Base-by-base conservation (phyloP, 2,329 filamentous ascomycete genomes). In the Chaetomiaceae sp. region DNA sequence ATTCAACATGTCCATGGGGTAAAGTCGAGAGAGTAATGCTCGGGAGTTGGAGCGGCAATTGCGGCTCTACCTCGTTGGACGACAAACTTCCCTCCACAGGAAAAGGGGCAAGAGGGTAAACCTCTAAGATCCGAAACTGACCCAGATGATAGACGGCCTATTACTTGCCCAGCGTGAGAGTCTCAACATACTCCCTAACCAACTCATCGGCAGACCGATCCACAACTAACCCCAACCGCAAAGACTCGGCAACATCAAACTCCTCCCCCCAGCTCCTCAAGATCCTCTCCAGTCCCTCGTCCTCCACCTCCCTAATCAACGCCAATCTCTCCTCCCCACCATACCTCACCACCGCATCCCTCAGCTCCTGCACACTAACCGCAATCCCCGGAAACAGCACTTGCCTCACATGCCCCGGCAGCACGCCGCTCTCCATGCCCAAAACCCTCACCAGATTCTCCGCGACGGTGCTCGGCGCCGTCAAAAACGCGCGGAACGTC, bases 191-290 rank as follows among this genome's bases (percentile, higher is more conserved):
- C 62, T 82, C 76, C 62, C 69, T 71, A 10, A 83, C 79, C 5
- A 80, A 67, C 41, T 74, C 68, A 58, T 82, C 78, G 50, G 75
- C 78, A 8, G 70, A 73, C 49, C 70, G 64, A 59, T 82, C 79
- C 39, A 69, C 66, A 44, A 72, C 67, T 53, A 81, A 70, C 0
- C 79, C 80, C 44, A 83, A 59, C 42, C 63, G 68, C 48, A 78
- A 65, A 8, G 77, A 71, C 54, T 75, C 71, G 8, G 62, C 66
- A 37, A 76, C 76, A 59, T 82, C 77, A 59, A 82, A 76, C 49
- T 76, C 73, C 53, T 75, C 73, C 10, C 78, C 75, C 81, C 81
- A 84, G 53, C 78, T 79, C 56, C 78, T 72, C 63, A 85, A 65
- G 51, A 85, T 81, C 56, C 70, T 69, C 65, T 82, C 79, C 52